Base-by-base conservation (phyloP, 1,139 yeast species). In the Yamadazyma mexicana region DNA sequence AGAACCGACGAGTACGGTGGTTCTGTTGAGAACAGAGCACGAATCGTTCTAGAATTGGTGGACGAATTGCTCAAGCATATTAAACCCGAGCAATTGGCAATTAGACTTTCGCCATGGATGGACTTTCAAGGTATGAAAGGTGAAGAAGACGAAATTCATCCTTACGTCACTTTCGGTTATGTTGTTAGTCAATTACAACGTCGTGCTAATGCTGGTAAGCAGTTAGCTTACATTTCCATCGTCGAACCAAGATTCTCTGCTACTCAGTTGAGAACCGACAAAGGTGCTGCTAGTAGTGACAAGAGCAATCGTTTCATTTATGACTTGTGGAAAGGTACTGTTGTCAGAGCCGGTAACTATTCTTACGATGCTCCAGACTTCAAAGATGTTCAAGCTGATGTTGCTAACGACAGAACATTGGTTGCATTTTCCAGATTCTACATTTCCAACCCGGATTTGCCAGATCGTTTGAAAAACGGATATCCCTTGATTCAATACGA, bases 1-100 rank as follows among this genome's bases (percentile, higher is more conserved):
- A 73, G 89, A 56, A 77, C 83, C 11, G 88, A 83, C 52, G 69
- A 78, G 56, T 83, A 81, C 56, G 88, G 87, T 34, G 49, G 87
- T 3, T 65, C 78, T 40, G 67, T 82, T 46, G 87, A 81, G 56
- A 83, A 83, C 62, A 70, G 87, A 46, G 71, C 83, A 18, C 65
- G 85, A 42, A 73, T 83, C 49, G 48, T 70, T 10, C 62, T 83
- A 31, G 83, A 81, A 52, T 66, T 81, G 18, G 59, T 83, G 34
- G 85, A 80, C 47, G 77, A 73, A 10, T 53, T 77, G 10, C 54
- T 60, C 30, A 74, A 61, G 3, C 37, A 40, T 6, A 58, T 82
- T 44, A 87, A 87, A 23, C 71, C 77, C 17, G 67, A 69, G 9
- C 71, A 65, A 46, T 64, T 79, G 23, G 85, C 77, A 20, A 58